Evolutionary conservation across 345 rosid species (phyloP).

Genomic region (Brassica juncea): DNA sequence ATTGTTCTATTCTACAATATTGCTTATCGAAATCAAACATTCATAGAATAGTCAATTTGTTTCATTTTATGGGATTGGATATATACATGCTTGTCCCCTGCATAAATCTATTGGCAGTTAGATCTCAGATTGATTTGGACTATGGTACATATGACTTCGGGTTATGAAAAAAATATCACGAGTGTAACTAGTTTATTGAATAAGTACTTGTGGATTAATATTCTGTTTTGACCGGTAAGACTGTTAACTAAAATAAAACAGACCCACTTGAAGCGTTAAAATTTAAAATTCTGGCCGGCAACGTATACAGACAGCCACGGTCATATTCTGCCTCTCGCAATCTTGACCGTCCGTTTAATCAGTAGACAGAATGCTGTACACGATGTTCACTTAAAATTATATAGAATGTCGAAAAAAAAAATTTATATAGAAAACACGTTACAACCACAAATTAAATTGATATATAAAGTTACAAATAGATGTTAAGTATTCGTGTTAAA

Average conservation of each 20-base stretch:
- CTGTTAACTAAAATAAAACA: constrained; percentile 9
- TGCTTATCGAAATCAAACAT: neutral
- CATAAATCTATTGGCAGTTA: neutral
- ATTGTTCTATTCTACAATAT: neutral
- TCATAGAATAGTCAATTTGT: neutral
- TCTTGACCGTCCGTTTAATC: constrained; percentile 27
- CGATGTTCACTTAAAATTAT: constrained; percentile 12
- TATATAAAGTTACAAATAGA: too few relatives aligned
- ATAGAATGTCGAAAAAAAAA: neutral
- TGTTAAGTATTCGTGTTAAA: neutral
- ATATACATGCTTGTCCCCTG: neutral
- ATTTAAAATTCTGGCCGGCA: constrained; percentile 21
- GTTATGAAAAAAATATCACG: neutral
- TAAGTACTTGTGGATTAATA: constrained; percentile 13
- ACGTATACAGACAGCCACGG: constrained; percentile 23
- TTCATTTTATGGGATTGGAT: neutral
- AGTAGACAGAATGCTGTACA: constrained; percentile 24
- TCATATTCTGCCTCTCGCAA: constrained; percentile 19
- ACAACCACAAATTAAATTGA: constrained; percentile 2
- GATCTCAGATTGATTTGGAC: constrained; percentile 7
- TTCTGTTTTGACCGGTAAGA: constrained; percentile 37
- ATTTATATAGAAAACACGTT: neutral
- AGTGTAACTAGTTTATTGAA: constrained; percentile 16
- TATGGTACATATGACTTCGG: neutral
- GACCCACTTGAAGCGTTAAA: constrained; percentile 34